These are phyloP conservation scores for Coemansia sp. DNA, from an alignment of 192 early-diverging fungal species.

Conservation along the genomic window DNA sequence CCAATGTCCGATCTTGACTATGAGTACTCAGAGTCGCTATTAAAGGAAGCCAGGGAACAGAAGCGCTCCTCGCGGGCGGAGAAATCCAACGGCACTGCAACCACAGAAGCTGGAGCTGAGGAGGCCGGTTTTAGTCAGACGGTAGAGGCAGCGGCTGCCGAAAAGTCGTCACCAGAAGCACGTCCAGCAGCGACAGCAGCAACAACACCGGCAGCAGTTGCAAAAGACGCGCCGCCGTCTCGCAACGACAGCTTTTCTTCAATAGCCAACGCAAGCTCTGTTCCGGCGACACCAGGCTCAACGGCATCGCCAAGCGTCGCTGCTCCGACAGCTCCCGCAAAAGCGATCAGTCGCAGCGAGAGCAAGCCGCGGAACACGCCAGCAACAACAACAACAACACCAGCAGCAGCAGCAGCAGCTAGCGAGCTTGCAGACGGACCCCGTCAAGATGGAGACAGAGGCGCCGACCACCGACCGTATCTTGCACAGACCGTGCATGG, in stretches of 20 bases:
- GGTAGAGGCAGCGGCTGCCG: neutral
- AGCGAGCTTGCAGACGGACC: neutral
- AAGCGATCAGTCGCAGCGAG: constrained; percentile 2
- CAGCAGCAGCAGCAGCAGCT: neutral
- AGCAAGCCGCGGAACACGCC: constrained; percentile 1
- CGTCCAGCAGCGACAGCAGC: neutral
- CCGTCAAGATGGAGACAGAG: neutral
- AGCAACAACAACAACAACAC: neutral
- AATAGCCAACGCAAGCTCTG: constrained; percentile 16
- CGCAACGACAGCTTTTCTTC: constrained; percentile 25
- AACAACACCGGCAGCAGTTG: neutral
- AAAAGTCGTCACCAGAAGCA: neutral
- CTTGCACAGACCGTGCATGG: constrained; percentile 56
- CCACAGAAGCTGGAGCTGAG: neutral
- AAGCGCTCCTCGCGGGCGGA: constrained; percentile 11
- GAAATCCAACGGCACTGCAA: neutral
- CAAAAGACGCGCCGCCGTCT: constrained; percentile 10
- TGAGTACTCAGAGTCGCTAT: constrained; percentile 23
- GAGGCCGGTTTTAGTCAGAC: neutral
- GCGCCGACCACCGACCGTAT: constrained; percentile 1
- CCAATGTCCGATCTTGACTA: constrained; percentile 33
- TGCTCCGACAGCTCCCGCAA: neutral
- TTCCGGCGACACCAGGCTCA: constrained; percentile 6
- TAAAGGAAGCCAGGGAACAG: constrained; percentile 14
- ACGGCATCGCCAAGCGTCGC: neutral